Base-by-base conservation (phyloP, 2,329 filamentous ascomycete species). In the Raffaelea ambrosiae region DNA sequence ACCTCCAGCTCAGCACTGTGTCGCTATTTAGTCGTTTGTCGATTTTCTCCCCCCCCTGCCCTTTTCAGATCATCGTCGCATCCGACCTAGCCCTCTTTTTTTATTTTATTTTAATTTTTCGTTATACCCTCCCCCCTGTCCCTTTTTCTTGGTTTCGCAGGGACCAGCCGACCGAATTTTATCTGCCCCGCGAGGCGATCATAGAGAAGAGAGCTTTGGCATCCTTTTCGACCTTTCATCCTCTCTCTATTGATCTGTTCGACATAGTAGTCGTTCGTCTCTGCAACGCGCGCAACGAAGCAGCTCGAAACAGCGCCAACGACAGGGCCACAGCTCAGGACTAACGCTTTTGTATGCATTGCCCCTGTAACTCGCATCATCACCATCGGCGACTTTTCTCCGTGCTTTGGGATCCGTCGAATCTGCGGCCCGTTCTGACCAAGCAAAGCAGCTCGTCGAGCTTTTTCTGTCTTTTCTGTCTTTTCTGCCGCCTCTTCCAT, bases 111-210 rank as follows among this genome's bases (percentile, higher is more conserved):
- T 20, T 20, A 16, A 19, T 43, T 36, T 47, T 42, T 47, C 26
- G 40, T 44, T 48, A 42, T 43, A 38, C 14, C 21, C 46, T 46
- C 43, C 36, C 38, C 42, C 26, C 26, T 29, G 26, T 29, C 26
- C 26, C n/a, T 41, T 26, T 39, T 38, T 39, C 33, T 44, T n/a
- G 38, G 29, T 39, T 44, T 39, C 44, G 46, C 46, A 45, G 44
- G 40, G 45, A 48, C 50, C 45, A 48, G 40, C 48, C 48, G 29
- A 26, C 39, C 47, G 44, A 40, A 31, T 40, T 16, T 48, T 38
- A 19, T 47, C 10, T 41, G 38, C 44, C 44, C 44, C 44, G 38
- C 44, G 44, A 46, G 38, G 7, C 26, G 7, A 40, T 7, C 13
- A 29, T n/a, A 19, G 4, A 19, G 22, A 20, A 41, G 10, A 23